Evolutionary conservation across 768 basidiomycete species (phyloP), one percentile per base, ranked within the genome.

Genomic region (Cantharellus cinnabarinus): DNA sequence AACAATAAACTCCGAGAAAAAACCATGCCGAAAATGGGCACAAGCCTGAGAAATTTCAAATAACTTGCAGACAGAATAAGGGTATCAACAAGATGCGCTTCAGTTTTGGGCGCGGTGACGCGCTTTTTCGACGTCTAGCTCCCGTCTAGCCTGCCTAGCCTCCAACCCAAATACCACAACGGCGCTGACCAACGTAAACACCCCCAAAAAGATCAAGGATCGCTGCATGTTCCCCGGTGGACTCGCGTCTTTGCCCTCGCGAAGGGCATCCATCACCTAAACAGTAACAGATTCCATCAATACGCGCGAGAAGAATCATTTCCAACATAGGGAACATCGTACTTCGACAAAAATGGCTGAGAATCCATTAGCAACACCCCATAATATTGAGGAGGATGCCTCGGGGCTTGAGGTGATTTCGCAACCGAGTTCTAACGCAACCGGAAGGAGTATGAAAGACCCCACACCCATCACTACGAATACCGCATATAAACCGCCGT

Each of bases 331-430:
- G 52, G 52, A 54, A 54, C 35, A 48, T 10, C 44, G 10, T 10
- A 54, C 52, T 37, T 54, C 52, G 52, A 85, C 74, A 62, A 81
- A 80, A 29, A 81, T 67, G 52, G 85, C 71, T n/a, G 75, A 71
- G 59, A 80, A 74, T 2, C 81, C 58, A 63, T 87, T 88, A 3
- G 61, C 62, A 20, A 35, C 39, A 69, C 80, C 81, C 86, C 87
- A 90, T 34, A 89, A 65, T 37, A 87, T 67, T 0, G 86, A 82
- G 0, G 85, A 76, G 61, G 85, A 87, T 1, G 77, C 80, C 59
- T 87, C 84, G 1, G 86, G 77, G 65, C 86, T 88, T 59, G 84
- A 74, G 4, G 87, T 87, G 29, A 89, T 66, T 67, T 91, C 89
- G 42, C 81, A 83, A 10, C 77, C 82, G 29, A 91, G 77, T 66